A percentile compares a stretch with the other conserved stretches of the same genome.
Evolutionary conservation across 2,329 filamentous ascomycete genomes (phyloP).

Genomic region (Myotisia sp.): DNA sequence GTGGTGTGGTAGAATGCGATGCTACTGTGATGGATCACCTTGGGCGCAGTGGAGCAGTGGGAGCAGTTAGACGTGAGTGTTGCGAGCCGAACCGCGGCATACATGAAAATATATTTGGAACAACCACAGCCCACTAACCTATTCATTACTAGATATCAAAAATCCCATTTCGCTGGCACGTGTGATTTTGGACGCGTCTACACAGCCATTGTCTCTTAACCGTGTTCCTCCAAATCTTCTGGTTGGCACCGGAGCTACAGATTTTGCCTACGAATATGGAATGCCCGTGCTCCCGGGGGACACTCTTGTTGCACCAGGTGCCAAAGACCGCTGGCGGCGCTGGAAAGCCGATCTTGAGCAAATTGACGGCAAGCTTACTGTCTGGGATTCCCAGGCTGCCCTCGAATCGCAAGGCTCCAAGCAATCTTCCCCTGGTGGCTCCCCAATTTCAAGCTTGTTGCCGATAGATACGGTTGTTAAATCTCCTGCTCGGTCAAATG

Average conservation of each 20-base stretch:
- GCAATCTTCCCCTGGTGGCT: background rate
- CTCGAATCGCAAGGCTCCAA: conserved; percentile 4
- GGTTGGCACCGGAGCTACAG: conserved; percentile 67
- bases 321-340: conserved; percentile 60
- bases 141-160: conserved; percentile 59
- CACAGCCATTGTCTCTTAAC: conserved; percentile 61
- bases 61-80: conserved; percentile 69
- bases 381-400: conserved; percentile 15
- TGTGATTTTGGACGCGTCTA: conserved; percentile 63
- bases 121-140: background rate
- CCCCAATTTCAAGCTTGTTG: background rate
- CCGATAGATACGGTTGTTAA: background rate
- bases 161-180: conserved; percentile 86
- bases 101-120: background rate
- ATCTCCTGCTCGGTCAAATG: conserved; percentile 4
- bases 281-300: conserved; percentile 62
- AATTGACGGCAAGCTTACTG: conserved; percentile 17
- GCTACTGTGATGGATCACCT: conserved; percentile 83
- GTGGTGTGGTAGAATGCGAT: conserved; percentile 87
- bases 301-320: conserved; percentile 62
- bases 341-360: conserved; percentile 59
- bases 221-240: conserved; percentile 88
- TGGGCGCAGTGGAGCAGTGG: conserved; percentile 83
- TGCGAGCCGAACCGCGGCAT: no score
- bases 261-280: conserved; percentile 71